Evolutionary conservation across 805 yeast genomes (phyloP).

Genomic region (Sporopachydermia lactativora): DNA sequence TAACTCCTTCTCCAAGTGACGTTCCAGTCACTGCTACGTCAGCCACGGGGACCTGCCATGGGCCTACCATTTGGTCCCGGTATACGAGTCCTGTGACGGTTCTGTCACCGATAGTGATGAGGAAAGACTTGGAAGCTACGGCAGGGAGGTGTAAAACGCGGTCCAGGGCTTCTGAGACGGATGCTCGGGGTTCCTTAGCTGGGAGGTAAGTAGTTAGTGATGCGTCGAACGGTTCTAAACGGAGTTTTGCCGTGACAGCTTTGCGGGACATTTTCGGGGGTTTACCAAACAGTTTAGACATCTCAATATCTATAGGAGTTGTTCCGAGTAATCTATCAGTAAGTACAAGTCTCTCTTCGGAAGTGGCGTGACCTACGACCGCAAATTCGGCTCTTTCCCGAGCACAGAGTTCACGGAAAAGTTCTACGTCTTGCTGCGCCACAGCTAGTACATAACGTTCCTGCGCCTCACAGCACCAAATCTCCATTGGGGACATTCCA

Average conservation of each 20-base stretch:
- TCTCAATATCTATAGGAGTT: slow-evolving; percentile 89
- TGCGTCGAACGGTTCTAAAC: slow-evolving; percentile 19
- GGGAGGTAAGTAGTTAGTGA: slow-evolving; percentile 17
- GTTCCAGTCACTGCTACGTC: slow-evolving; percentile 96
- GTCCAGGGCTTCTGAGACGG: slow-evolving; percentile 48
- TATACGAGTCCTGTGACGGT: slow-evolving; percentile 94
- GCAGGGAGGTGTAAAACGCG: slow-evolving; percentile 84
- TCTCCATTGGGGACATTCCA: slow-evolving; percentile 99
- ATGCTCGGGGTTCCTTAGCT: slow-evolving; percentile 4
- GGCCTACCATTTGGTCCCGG: slow-evolving; percentile 97
- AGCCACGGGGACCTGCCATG: slow-evolving; percentile 99
- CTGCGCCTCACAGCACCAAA: slow-evolving; percentile 99
- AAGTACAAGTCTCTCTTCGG: slow-evolving; percentile 68
- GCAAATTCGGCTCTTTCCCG: slow-evolving; percentile 96
- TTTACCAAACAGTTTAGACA: slow-evolving; percentile 90
- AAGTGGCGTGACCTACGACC: slow-evolving; percentile 88
- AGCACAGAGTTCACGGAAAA: slow-evolving; percentile 67
- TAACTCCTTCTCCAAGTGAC: slow-evolving; percentile 60
- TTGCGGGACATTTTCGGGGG: slow-evolving; percentile 89
- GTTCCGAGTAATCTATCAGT: slow-evolving; percentile 65
- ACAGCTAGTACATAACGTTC: slow-evolving; percentile 96
- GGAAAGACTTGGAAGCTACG: slow-evolving; percentile 88
- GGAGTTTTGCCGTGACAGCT: slow-evolving; percentile 48
- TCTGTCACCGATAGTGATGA: slow-evolving; percentile 97
- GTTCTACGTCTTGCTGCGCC: slow-evolving; percentile 55